Base-by-base conservation (phyloP, 345 rosid species). In the Syzygium grande region DNA sequence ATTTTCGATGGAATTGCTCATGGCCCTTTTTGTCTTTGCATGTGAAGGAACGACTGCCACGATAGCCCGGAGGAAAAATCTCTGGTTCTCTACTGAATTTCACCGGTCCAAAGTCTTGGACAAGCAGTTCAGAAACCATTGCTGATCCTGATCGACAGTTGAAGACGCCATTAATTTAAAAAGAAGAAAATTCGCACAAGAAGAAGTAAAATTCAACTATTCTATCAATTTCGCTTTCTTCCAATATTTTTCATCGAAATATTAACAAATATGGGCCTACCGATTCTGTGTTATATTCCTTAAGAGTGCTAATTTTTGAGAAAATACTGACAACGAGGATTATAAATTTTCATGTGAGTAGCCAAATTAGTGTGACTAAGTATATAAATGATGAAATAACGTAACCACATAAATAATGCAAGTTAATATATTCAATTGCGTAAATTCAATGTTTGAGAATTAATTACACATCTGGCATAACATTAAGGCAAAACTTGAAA, bases 71-170 rank as follows among this genome's bases (percentile, higher is more conserved):
- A 34, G 80, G 80, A 9, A 9, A 73, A 4, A 1, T 73, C 80
- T 5, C 9, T 34, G 11, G 38, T 8, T 34, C 11, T 68, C 46
- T 30, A 22, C 22, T 0, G 43, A 65, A 65, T 65, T 9, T 30
- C 65, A 59, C 65, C 8, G 98, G 87, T 97, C 99, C 22, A 95
- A 95, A 86, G 96, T 95, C 65, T 98, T 97, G 86, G 94, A 91
- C 89, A 97, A 92, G 93, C 98, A 96, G 86, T 94, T 95, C 77
- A 95, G 93, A 7, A 97, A 93, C 98, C 98, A 96, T 68, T 95
- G 96, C 91, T 95, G 98, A 90, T 97, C 98, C 89, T 34, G 92
- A 92, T 95, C 96, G 53, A 93, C 92, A 55, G 85, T 89, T 10
- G 77, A 8, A 2, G 86, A 21, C 17, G 84, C 84, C 65, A 29